A percentile compares a stretch with the other conserved stretches of the same genome.
Conservation (phyloP, 352 stramenopile genomes). For the Globisporangium lucens region DNA sequence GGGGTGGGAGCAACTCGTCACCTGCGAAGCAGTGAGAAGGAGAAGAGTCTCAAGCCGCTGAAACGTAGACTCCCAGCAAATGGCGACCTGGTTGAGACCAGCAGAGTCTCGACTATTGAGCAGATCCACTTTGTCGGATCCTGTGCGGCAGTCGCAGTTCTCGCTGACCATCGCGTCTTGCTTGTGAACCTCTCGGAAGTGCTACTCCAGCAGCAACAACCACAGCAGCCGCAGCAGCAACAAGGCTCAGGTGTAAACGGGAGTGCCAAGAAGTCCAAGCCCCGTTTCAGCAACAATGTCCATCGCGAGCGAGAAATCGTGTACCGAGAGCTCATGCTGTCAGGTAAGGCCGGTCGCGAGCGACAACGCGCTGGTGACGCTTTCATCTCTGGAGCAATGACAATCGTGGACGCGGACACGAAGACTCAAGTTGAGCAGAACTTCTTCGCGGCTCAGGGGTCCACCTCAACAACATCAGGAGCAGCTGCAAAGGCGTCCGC, state of each 20-base stretch:
- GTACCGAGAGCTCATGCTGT: constrained; percentile 33
- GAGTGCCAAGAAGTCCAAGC: constrained; percentile 19
- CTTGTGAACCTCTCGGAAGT: constrained; percentile 37
- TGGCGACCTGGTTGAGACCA: background rate
- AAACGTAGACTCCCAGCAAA: constrained; percentile 6
- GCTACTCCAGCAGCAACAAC: background rate
- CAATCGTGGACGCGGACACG: constrained; percentile 7
- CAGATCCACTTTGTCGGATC: constrained; percentile 38
- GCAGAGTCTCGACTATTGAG: constrained; percentile 13
- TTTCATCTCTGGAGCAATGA: background rate
- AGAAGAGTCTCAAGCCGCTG: constrained; percentile 3
- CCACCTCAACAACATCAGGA: background rate
- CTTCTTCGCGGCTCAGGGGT: constrained; percentile 8
- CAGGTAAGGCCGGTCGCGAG: constrained; percentile 16
- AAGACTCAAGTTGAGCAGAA: constrained; percentile 14
- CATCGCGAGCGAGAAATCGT: constrained; percentile 24
- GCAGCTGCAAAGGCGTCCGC: background rate
- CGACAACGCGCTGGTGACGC: background rate
- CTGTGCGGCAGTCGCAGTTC: constrained; percentile 25
- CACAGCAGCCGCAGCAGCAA: background rate
- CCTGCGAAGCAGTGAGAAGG: background rate
- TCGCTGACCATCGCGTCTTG: constrained; percentile 27
- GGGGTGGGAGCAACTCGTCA: background rate
- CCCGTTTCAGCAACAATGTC: background rate
- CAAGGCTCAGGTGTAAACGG: background rate